These are phyloP conservation scores for Talaromyces pinophilus DNA, from an alignment of 2,329 filamentous ascomycete genomes.

Conservation along the genomic window DNA sequence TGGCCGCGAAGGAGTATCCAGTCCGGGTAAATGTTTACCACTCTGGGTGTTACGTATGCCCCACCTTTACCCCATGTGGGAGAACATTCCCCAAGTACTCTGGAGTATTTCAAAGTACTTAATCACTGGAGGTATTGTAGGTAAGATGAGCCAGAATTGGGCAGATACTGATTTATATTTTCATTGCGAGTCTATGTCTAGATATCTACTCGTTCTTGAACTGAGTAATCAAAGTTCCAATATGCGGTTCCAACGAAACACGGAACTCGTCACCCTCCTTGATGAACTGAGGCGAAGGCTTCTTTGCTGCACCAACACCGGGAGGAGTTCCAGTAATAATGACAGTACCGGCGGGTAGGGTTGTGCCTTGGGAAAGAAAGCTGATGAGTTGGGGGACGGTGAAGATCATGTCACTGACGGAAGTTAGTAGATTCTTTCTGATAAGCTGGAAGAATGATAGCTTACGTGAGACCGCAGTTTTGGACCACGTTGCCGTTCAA, in stretches of 20 bases:
- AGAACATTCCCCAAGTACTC: background rate
- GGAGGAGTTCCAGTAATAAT: constrained; percentile 49
- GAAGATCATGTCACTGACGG: constrained; percentile 56
- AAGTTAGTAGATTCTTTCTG: background rate
- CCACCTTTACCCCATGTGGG: constrained; percentile 3
- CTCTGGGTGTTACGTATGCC: background rate
- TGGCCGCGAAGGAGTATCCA: background rate
- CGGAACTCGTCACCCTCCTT: constrained; percentile 51
- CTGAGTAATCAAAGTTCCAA: constrained; percentile 52
- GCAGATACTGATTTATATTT: background rate
- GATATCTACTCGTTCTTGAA: constrained; percentile 36
- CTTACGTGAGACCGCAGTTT: constrained; percentile 48
- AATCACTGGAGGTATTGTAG: background rate
- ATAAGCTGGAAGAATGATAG: background rate
- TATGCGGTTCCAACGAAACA: constrained; percentile 52
- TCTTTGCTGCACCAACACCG: constrained; percentile 44
- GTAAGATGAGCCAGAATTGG: background rate
- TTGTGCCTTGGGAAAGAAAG: constrained; percentile 46
- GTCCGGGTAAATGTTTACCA: background rate
- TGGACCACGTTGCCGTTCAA: constrained; percentile 58
- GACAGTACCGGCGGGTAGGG: constrained; percentile 45
- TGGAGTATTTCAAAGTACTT: background rate
- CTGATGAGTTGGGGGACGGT: constrained; percentile 49
- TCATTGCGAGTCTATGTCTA: background rate
- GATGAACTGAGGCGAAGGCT: constrained; percentile 46